Evolutionary conservation across 768 basidiomycete genomes (phyloP).

Genomic region (Russula abietina): DNA sequence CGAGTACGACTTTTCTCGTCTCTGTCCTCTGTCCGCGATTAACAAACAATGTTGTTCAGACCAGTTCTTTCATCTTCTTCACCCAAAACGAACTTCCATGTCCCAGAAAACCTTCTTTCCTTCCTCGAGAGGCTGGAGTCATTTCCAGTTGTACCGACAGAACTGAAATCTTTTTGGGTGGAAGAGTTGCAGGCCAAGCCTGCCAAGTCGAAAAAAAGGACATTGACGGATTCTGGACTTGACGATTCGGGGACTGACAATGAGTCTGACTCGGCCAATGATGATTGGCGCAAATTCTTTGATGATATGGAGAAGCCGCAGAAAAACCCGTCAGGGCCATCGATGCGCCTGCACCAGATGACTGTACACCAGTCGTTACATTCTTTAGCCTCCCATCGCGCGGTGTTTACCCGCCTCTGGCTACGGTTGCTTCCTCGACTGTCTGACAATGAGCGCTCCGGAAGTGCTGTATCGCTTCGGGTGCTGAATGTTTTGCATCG

Average conservation of each 20-base stretch:
- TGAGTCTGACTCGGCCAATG: conserved; percentile 37
- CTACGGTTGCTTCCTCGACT: conserved; percentile 60
- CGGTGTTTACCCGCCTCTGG: conserved; percentile 81
- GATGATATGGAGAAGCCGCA: conserved; percentile 46
- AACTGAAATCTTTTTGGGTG: conserved; percentile 78
- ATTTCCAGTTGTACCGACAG: conserved; percentile 64
- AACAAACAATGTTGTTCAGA: conserved; percentile 30
- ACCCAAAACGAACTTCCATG: conserved; percentile 32
- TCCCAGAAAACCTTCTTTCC: conserved; percentile 49
- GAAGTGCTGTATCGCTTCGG: conserved; percentile 43
- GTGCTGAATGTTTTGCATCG: conserved; percentile 76
- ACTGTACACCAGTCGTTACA: conserved; percentile 75
- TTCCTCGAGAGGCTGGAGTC: conserved; percentile 62
- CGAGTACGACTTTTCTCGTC: conserved; percentile 41
- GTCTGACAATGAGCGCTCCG: conserved; percentile 33
- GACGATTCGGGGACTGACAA: conserved; percentile 29
- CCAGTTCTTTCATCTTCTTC: conserved; percentile 29
- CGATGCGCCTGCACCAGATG: conserved; percentile 52
- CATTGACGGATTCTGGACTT: conserved; percentile 9
- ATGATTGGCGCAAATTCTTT: conserved; percentile 82
- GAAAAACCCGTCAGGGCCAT: conserved; percentile 35
- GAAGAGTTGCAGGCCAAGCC: conserved; percentile 57
- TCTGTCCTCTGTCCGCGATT: conserved; percentile 1
- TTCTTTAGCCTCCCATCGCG: conserved; percentile 67
- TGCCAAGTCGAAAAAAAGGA: conserved; percentile 37